Conservation (phyloP, 1,284 basidiomycete species). For the Moniliophthora roreri region DNA sequence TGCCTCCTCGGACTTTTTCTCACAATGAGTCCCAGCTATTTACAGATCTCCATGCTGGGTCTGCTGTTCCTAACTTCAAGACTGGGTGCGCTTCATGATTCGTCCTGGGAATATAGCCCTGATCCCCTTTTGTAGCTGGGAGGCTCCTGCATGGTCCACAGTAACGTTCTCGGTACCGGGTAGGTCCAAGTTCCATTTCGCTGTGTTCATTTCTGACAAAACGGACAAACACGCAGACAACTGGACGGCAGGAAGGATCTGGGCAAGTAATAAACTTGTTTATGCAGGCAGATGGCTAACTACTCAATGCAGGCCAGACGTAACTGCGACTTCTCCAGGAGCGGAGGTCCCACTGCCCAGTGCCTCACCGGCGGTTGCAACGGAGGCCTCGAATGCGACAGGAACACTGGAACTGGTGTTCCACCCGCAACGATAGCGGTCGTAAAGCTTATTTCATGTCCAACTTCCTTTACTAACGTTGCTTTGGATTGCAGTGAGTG, state of each 20-base stretch:
- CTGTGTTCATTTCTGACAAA: too few relatives aligned
- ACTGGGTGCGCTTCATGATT: constrained; percentile 31
- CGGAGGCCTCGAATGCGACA: constrained; percentile 49
- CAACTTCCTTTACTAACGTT: too few relatives aligned
- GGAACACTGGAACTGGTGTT: constrained; percentile 30
- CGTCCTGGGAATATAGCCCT: neutral
- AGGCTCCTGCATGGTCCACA: constrained; percentile 32
- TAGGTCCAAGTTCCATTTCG: too few relatives aligned
- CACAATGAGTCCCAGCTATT: constrained; percentile 30
- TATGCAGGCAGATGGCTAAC: too few relatives aligned
- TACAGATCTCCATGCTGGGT: constrained; percentile 38
- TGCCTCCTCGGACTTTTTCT: neutral
- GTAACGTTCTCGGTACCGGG: constrained; percentile 42
- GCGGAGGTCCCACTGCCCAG: constrained; percentile 43
- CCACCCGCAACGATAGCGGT: too few relatives aligned
- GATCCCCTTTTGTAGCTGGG: constrained; percentile 33
- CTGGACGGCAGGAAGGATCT: constrained; percentile 49
- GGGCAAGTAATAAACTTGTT: too few relatives aligned
- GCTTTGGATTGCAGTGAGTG: too few relatives aligned
- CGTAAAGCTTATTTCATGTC: too few relatives aligned
- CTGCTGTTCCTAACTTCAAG: constrained; percentile 30
- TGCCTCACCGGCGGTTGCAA: constrained; percentile 54
- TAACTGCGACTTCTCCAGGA: constrained; percentile 43
- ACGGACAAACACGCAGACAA: too few relatives aligned
- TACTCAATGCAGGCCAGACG: constrained; percentile 41